These are phyloP conservation scores for Macrolepiota dolichaula DNA, from an alignment of 768 basidiomycete species.

Conservation along the genomic window DNA sequence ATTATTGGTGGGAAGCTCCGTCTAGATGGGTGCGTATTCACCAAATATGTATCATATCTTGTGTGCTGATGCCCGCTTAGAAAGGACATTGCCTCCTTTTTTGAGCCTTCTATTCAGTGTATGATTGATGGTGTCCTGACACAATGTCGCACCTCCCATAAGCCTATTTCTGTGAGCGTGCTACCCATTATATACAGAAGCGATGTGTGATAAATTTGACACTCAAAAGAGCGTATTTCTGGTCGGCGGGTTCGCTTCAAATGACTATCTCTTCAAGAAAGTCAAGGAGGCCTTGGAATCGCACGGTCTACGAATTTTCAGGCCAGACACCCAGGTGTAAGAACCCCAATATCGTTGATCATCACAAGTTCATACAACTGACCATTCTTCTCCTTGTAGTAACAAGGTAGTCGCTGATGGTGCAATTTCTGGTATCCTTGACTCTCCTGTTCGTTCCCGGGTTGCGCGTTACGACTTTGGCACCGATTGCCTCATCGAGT, in stretches of 20 bases:
- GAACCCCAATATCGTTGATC: constrained; percentile 15
- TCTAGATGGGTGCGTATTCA: constrained; percentile 25
- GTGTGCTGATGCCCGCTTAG: neutral
- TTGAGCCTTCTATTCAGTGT: constrained; percentile 29
- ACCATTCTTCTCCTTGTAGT: constrained; percentile 10
- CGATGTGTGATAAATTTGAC: neutral
- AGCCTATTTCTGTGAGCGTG: constrained; percentile 22
- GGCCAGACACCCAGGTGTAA: constrained; percentile 54
- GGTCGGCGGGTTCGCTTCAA: constrained; percentile 59
- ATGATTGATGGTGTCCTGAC: constrained; percentile 24
- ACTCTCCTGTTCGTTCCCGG: constrained; percentile 46
- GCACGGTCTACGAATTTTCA: constrained; percentile 37
- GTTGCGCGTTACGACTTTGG: constrained; percentile 49
- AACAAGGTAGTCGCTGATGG: constrained; percentile 55
- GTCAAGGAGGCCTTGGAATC: constrained; percentile 36
- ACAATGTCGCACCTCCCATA: constrained; percentile 15
- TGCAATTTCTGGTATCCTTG: constrained; percentile 37
- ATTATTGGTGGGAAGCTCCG: constrained; percentile 43
- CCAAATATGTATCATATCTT: neutral
- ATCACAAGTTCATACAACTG: neutral
- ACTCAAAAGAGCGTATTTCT: constrained; percentile 30
- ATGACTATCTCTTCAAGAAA: constrained; percentile 47
- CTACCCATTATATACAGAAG: neutral
- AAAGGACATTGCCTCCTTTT: constrained; percentile 19
- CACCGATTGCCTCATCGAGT: constrained; percentile 33